Evolutionary conservation across 306 rosid species (phyloP), one percentile per base, ranked within the genome.

Genomic region (Cicer chorassanicum): DNA sequence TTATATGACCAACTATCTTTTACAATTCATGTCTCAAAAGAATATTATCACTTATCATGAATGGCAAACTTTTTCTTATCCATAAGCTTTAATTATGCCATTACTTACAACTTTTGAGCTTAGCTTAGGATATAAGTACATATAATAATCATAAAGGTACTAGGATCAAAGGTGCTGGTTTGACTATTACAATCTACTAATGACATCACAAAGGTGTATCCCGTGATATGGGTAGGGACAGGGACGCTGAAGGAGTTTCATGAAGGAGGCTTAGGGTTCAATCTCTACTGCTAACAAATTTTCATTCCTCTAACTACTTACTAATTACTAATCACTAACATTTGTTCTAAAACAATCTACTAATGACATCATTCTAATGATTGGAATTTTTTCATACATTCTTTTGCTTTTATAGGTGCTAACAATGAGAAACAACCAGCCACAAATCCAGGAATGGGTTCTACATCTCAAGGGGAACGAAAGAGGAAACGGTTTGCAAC

Each of bases 401-500:
- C 40, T 6, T 48, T 69, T 74, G 13, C 46, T 19, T 76, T 53
- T 83, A 2, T 82, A 87, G 96, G 92, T 71, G 80, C 62, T 21
- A 50, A 79, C 62, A 82, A 80, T 42, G 94, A 85, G 78, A 88
- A 86, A 84, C 89, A 78, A 21, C 84, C 88, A 14, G 73, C 85
- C 21, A 38, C 84, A 41, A 84, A 88, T 82, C 93, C 89, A 0
- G 97, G 88, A 83, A 60, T 67, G 16, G 97, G 96, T 65, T 87
- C 97, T 14, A 87, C 96, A 6, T 90, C 97, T 62, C 90, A 90
- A 63, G 93, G 89, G 44, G 87, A 75, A 77, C 81, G 87, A 14
- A 94, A 94, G 88, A 84, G 99, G 80, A 92, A 86, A 79, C 84
- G 93, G 12, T 69, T 69, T 6, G 72, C 88, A 48, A 14, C 64